Percentiles rank a stretch among this genome's conserved stretches.
phyloP scores from a whole-genome alignment of 805 yeast species.

The Saccharomycopsis sp. region DNA sequence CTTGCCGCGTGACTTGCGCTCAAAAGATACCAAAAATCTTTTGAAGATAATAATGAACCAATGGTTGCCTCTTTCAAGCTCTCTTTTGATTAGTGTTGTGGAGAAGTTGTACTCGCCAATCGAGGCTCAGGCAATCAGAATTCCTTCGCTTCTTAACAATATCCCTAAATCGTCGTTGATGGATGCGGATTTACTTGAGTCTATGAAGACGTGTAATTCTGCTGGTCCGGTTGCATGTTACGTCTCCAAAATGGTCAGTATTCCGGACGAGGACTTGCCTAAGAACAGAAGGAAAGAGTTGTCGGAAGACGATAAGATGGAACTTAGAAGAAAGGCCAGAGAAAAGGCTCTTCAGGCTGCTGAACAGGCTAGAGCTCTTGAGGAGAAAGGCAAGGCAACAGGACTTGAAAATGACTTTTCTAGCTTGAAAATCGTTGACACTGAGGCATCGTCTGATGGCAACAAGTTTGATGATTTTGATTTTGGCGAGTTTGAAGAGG shows the following conservation, averaged over 20 bases:
- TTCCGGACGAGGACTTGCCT: slow-evolving; percentile 79
- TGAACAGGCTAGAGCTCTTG: slow-evolving; percentile 28
- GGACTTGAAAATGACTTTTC: neutral
- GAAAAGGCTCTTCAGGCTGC: slow-evolving; percentile 57
- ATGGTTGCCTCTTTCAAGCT: slow-evolving; percentile 90
- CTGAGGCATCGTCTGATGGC: slow-evolving; percentile 24
- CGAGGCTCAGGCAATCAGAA: slow-evolving; percentile 64
- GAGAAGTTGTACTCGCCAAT: slow-evolving; percentile 82
- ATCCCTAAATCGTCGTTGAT: slow-evolving; percentile 46
- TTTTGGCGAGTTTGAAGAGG: slow-evolving; percentile 34
- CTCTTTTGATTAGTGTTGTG: slow-evolving; percentile 76
- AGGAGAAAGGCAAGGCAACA: slow-evolving; percentile 22
- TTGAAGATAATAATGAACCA: slow-evolving; percentile 71
- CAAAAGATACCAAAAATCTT: slow-evolving; percentile 66
- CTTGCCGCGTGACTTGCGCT: slow-evolving; percentile 65
- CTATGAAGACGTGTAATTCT: slow-evolving; percentile 65
- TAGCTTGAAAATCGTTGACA: slow-evolving; percentile 27
- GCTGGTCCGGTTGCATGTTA: slow-evolving; percentile 65
- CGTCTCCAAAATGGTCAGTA: slow-evolving; percentile 82
- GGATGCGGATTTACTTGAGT: slow-evolving; percentile 40
- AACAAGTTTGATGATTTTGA: slow-evolving; percentile 33
- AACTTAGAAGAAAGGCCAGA: slow-evolving; percentile 57
- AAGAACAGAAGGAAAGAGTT: slow-evolving; percentile 28
- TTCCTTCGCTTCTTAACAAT: slow-evolving; percentile 57
- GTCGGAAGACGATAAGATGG: slow-evolving; percentile 49